Conservation (phyloP, 129 eudicot genomes). For the Arctium minus region DNA sequence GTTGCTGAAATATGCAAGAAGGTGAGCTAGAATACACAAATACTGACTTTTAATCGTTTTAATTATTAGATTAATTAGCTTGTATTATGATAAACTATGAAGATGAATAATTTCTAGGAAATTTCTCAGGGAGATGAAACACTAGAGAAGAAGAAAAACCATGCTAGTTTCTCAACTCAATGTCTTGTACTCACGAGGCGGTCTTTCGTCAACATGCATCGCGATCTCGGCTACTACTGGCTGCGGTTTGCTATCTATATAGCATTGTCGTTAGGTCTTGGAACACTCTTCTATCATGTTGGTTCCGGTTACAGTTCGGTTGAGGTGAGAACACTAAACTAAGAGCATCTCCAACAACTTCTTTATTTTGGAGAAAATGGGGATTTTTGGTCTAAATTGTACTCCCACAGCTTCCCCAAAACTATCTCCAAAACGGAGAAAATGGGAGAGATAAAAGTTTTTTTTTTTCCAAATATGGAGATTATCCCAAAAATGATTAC, state of each 20-base stretch:
- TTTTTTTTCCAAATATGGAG: too few relatives aligned
- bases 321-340: constrained; percentile 31
- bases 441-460: too few relatives aligned
- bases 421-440: too few relatives aligned
- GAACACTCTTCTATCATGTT: constrained; percentile 49
- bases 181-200: constrained; percentile 52
- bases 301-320: constrained; percentile 49
- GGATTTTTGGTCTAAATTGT: too few relatives aligned
- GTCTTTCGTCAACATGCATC: constrained; percentile 65
- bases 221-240: constrained; percentile 71
- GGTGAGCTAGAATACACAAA: constrained; percentile 33
- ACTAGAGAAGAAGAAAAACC: constrained; percentile 31
- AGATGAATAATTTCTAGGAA: background rate
- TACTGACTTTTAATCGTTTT: background rate
- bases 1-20: constrained; percentile 39
- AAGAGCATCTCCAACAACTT: too few relatives aligned
- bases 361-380: too few relatives aligned
- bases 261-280: constrained; percentile 44
- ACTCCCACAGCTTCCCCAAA: too few relatives aligned
- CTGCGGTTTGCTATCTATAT: constrained; percentile 54
- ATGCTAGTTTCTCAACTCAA: constrained; percentile 56
- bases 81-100: background rate
- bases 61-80: background rate
- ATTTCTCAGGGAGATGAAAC: constrained; percentile 21
- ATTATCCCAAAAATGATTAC: too few relatives aligned